These are phyloP conservation scores for Penicillium lividum DNA, from an alignment of 495 filamentous ascomycete species.

Conservation along the genomic window DNA sequence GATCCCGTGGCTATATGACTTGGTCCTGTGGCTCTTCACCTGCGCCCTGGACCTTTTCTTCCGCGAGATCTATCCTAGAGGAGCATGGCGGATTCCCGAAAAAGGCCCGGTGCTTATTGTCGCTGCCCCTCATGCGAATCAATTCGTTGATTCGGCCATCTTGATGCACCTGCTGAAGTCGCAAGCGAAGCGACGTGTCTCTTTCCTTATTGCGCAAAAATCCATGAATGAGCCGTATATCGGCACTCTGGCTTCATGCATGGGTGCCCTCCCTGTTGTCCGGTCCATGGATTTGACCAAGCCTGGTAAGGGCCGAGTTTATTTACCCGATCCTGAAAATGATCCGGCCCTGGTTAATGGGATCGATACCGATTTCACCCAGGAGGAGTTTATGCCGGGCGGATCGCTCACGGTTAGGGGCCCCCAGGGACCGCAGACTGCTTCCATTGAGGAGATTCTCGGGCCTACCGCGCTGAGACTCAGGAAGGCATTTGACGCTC, in stretches of 20 bases:
- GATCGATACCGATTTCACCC: constrained; percentile 76
- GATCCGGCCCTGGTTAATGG: constrained; percentile 80
- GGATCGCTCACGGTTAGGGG: constrained; percentile 83
- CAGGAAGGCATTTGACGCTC: constrained; percentile 79
- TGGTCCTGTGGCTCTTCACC: constrained; percentile 77
- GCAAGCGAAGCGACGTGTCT: constrained; percentile 82
- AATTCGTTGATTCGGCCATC: constrained; percentile 93
- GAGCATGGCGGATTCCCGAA: constrained; percentile 85
- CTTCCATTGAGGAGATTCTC: constrained; percentile 75
- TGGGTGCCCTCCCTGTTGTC: constrained; percentile 87
- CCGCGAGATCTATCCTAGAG: constrained; percentile 90
- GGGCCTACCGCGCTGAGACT: constrained; percentile 75
- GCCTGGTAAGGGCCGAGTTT: constrained; percentile 74
- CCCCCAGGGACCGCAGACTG: constrained; percentile 72
- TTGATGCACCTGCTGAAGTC: constrained; percentile 82
- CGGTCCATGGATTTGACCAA: constrained; percentile 85
- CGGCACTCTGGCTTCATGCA: constrained; percentile 72
- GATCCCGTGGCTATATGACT: constrained; percentile 75
- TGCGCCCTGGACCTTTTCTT: constrained; percentile 91
- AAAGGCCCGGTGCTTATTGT: constrained; percentile 90
- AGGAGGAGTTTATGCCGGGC: constrained; percentile 66
- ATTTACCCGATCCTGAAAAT: constrained; percentile 81
- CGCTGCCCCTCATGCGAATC: constrained; percentile 95
- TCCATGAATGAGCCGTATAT: constrained; percentile 86
- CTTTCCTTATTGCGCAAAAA: constrained; percentile 89